Evolutionary conservation across 73 alveolate genomes (phyloP).

Genomic region (Paramecium sonneborni): DNA sequence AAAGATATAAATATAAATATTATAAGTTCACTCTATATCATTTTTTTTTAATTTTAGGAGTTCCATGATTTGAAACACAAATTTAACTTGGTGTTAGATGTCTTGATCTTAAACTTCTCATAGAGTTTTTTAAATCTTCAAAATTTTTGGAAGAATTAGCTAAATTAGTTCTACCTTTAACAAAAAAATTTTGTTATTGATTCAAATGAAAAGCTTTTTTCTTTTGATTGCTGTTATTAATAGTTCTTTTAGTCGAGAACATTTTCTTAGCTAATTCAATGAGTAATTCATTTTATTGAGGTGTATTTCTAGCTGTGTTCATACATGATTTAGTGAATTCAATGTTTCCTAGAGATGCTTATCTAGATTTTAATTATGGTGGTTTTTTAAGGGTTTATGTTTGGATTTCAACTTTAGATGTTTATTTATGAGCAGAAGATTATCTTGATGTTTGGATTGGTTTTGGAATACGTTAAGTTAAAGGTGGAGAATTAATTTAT

Average conservation of each 20-base stretch:
- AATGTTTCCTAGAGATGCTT: constrained; percentile 1
- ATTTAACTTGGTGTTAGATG: neutral
- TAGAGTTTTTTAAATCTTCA: constrained; percentile 39
- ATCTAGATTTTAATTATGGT: constrained; percentile 24
- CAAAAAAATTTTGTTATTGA: neutral
- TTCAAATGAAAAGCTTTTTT: neutral
- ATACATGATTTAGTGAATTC: neutral
- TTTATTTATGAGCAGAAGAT: neutral
- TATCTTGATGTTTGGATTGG: neutral
- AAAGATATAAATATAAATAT: neutral
- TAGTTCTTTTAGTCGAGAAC: neutral
- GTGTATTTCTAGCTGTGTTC: neutral
- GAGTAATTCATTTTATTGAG: neutral
- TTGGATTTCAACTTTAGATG: neutral
- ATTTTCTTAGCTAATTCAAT: constrained; percentile 19
- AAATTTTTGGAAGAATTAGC: neutral
- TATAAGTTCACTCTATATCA: neutral
- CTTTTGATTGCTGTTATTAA: neutral
- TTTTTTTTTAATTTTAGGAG: neutral
- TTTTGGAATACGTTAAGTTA: neutral
- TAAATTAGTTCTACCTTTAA: neutral
- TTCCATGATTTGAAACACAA: neutral
- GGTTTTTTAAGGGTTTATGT: neutral
- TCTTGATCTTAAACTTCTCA: constrained; percentile 47
- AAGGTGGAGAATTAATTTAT: neutral